Evolutionary conservation across 345 rosid genomes (phyloP).

Genomic region (Angophora floribunda): DNA sequence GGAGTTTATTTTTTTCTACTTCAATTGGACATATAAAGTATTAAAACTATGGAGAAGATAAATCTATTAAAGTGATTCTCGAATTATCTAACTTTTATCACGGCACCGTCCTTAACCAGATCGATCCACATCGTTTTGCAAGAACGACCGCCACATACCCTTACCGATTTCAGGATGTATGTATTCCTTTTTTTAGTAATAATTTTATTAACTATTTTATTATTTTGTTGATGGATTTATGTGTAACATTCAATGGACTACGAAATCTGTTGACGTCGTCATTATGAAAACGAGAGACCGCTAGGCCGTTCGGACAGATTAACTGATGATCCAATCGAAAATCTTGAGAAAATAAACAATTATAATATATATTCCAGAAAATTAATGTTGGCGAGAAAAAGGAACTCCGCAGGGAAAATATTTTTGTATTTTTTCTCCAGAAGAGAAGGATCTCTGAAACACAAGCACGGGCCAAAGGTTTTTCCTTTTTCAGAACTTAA

Average conservation of each 20-base stretch:
- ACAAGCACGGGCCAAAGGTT: background rate
- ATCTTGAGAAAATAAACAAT: background rate
- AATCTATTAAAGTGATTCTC: background rate
- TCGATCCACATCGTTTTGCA: background rate
- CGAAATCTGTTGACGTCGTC: too few species aligned
- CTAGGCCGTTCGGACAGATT: too few species aligned
- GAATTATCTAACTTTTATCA: background rate
- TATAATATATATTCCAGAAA: background rate
- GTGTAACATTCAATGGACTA: background rate
- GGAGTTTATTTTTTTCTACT: background rate
- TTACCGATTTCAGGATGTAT: background rate
- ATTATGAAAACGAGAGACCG: too few species aligned
- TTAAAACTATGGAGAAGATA: background rate
- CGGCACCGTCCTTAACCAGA: background rate
- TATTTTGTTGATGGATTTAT: background rate
- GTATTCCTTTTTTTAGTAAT: background rate
- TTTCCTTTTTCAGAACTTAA: background rate
- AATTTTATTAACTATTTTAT: background rate
- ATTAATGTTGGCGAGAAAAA: background rate
- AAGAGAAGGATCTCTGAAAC: background rate
- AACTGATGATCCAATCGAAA: background rate
- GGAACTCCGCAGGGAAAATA: background rate
- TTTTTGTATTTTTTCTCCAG: background rate
- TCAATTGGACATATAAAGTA: background rate
- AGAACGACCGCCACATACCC: background rate